Evolutionary conservation across 306 rosid genomes (phyloP), one percentile per base, ranked within the genome.

Genomic region (Argentina anserina): DNA sequence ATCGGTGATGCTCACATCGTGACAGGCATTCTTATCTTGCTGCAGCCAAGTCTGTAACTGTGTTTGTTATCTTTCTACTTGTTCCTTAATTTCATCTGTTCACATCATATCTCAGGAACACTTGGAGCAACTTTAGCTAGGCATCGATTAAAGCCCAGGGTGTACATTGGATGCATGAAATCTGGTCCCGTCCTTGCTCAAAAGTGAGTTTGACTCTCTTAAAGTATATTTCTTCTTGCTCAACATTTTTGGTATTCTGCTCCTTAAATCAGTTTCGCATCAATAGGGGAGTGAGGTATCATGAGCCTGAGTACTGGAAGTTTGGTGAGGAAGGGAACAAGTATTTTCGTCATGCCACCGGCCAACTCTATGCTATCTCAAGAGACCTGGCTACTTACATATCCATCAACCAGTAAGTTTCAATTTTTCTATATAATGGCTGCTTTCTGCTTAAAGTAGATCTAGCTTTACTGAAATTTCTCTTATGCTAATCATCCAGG

Each of bases 281-380:
- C 41, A 72, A 43, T 76, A 86, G 90, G 73, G 90, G 90, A 74
- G 87, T 86, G 42, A 76, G 90, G 70, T 86, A 86, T 70, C 86
- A 83, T 45, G 90, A 86, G 70, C 90, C 90, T 1, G 90, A 86
- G 74, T 73, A 86, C 62, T 86, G 90, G 90, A 86, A 83, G 77
- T 86, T 86, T 11, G 90, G 90, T 3, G 90, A 81, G 73, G 87
- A 81, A 25, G 90, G 90, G 56, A 86, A 86, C 87, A 83, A 79
- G 77, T 86, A 86, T 59, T 86, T 86, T 69, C 90, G 90, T 39
- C 90, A 86, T 43, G 90, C 90, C 80, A 86, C 90, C 0, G 90
- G 90, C 21, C 90, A 86, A 76, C 82, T 86, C 20, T 86, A 86
- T 58, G 90, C 90, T 46, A 74, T 86, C 66, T 86, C 90, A 40